Evolutionary conservation across 1,139 yeast species (phyloP).

Genomic region (Taphrina populina): DNA sequence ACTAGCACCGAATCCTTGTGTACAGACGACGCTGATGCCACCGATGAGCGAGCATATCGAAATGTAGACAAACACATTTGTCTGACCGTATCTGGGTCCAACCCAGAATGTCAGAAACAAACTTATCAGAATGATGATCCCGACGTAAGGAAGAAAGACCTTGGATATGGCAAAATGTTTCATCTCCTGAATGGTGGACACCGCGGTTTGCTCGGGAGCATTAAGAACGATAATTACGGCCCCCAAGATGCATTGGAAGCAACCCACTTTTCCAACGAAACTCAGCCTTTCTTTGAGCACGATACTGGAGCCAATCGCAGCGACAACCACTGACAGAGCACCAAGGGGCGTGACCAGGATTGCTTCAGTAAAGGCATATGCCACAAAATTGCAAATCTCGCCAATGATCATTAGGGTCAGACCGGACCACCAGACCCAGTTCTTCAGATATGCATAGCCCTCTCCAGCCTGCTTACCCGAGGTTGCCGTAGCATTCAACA

Average conservation of each 20-base stretch:
- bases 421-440: constrained; percentile 38
- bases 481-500: constrained; percentile 30
- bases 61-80: constrained; percentile 35
- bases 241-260: constrained; percentile 37
- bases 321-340: constrained; percentile 37
- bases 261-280: constrained; percentile 38
- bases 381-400: constrained; percentile 37
- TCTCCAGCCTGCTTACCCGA: constrained; percentile 36
- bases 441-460: constrained; percentile 37
- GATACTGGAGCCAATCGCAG: constrained; percentile 37
- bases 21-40: constrained; percentile 37
- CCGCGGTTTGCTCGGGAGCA: constrained; percentile 36
- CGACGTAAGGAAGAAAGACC: constrained; percentile 34
- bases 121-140: constrained; percentile 24
- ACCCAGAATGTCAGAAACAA: constrained; percentile 34
- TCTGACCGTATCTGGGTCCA: constrained; percentile 36
- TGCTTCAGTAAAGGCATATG: constrained; percentile 38
- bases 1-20: constrained; percentile 38
- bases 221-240: constrained; percentile 35
- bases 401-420: constrained; percentile 37
- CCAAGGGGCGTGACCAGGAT: constrained; percentile 38
- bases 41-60: constrained; percentile 38
- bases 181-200: constrained; percentile 35
- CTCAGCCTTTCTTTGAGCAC: constrained; percentile 37
- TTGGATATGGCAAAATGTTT: constrained; percentile 29